Percentiles rank a stretch among this genome's conserved stretches.
Conservation (phyloP, 306 rosid species). For the Cucumis melo region DNA sequence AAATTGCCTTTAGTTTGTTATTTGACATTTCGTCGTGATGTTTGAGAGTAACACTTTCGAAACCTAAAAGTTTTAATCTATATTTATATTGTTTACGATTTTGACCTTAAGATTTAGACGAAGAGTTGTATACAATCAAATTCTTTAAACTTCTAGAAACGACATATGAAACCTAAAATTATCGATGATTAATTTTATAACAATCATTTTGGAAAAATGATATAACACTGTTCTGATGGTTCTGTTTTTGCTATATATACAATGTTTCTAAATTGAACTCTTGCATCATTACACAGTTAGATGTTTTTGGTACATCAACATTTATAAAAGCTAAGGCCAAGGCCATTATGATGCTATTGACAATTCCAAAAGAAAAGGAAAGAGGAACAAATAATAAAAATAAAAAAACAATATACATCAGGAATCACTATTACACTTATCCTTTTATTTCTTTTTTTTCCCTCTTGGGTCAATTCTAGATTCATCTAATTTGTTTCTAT, state of each 20-base stretch:
- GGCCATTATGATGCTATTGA: neutral
- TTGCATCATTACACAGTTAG: neutral
- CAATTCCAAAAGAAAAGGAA: neutral
- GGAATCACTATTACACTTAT: neutral
- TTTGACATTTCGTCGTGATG: too few relatives aligned
- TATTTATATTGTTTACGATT: too few relatives aligned
- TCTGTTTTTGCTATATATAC: neutral
- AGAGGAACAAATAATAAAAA: neutral
- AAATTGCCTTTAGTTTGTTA: too few relatives aligned
- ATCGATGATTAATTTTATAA: too few relatives aligned
- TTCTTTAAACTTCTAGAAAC: too few relatives aligned
- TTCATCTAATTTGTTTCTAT: slow-evolving; percentile 4
- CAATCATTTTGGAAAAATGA: neutral
- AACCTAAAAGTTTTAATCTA: too few relatives aligned
- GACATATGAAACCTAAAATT: too few relatives aligned
- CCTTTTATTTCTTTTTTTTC: neutral
- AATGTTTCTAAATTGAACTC: neutral
- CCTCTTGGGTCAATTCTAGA: slow-evolving; percentile 2
- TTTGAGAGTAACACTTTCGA: too few relatives aligned
- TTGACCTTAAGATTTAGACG: too few relatives aligned
- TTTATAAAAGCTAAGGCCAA: neutral
- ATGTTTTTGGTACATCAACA: neutral
- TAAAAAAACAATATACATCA: neutral
- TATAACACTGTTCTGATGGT: neutral
- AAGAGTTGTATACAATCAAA: too few relatives aligned